A percentile compares a stretch with the other conserved stretches of the same genome.
Evolutionary conservation across 1,139 yeast genomes (phyloP).

Genomic region (Geotrichum reessii): DNA sequence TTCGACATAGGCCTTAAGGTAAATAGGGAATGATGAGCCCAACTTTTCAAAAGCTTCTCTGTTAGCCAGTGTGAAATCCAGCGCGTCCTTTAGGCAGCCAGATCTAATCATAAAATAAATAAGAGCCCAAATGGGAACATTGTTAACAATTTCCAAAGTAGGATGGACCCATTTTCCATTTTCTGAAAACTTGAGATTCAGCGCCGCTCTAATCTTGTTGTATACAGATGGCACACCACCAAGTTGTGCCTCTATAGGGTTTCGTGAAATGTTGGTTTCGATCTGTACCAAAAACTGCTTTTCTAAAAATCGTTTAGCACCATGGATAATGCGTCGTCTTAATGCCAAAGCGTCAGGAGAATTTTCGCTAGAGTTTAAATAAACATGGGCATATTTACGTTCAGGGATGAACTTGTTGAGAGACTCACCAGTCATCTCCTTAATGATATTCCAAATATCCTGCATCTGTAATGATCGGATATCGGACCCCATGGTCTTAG

Average conservation of each 20-base stretch:
- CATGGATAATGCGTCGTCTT: conserved; percentile 48
- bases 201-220: conserved; percentile 66
- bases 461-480: conserved; percentile 36
- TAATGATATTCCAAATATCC: conserved; percentile 37
- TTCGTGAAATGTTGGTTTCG: conserved; percentile 62
- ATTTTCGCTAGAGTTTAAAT: conserved; percentile 23
- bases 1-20: conserved; percentile 65
- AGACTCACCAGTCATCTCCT: conserved; percentile 31
- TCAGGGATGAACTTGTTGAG: conserved; percentile 37
- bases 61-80: conserved; percentile 50
- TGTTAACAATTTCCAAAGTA: conserved; percentile 61
- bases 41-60: conserved; percentile 66
- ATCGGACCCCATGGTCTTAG: conserved; percentile 29
- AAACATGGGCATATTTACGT: conserved; percentile 43
- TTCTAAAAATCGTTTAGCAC: conserved; percentile 61
- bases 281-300: conserved; percentile 70
- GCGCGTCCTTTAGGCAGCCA: conserved; percentile 75
- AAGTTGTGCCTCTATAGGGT: conserved; percentile 49
- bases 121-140: conserved; percentile 88
- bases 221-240: conserved; percentile 64
- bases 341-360: conserved; percentile 36
- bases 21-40: conserved; percentile 78
- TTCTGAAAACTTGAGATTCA: conserved; percentile 39
- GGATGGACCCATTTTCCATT: conserved; percentile 48
- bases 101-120: conserved; percentile 78